Percentiles rank a stretch among this genome's conserved stretches.
phyloP scores from a whole-genome alignment of 306 rosid genomes.

The Gleditsia sinensis region DNA sequence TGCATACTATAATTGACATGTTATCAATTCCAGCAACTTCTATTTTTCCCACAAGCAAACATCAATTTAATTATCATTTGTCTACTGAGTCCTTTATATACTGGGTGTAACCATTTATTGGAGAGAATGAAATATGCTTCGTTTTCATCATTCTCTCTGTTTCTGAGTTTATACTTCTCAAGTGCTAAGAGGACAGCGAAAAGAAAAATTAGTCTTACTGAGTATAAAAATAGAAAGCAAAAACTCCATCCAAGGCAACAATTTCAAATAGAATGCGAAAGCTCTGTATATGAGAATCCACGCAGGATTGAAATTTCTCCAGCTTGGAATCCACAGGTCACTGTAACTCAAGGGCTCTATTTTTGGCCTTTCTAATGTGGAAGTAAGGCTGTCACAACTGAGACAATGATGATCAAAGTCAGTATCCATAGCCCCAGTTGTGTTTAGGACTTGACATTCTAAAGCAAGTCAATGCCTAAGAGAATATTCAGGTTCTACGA shows the following conservation, averaged over 20 bases:
- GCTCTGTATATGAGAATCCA: conserved; percentile 42
- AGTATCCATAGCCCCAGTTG: conserved; percentile 19
- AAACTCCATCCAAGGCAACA: conserved; percentile 27
- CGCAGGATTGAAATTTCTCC: conserved; percentile 39
- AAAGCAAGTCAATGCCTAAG: not conserved
- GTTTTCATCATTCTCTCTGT: too few species aligned
- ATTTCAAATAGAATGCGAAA: conserved; percentile 26
- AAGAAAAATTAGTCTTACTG: conserved; percentile 34
- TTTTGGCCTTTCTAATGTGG: conserved; percentile 32
- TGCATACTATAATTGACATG: not conserved
- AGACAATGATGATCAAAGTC: conserved; percentile 29
- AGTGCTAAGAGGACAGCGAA: too few species aligned
- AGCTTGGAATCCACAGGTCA: conserved; percentile 43
- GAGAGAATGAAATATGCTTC: too few species aligned
- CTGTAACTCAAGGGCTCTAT: conserved; percentile 31
- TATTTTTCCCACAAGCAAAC: not conserved
- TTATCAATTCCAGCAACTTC: not conserved
- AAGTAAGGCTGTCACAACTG: not conserved
- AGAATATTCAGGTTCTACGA: not conserved
- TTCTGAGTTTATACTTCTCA: too few species aligned
- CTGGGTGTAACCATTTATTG: too few species aligned
- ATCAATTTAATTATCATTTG: too few species aligned
- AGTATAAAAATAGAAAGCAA: conserved; percentile 42
- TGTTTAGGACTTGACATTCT: conserved; percentile 22
- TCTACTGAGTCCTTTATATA: too few species aligned